Evolutionary conservation across 2,329 filamentous ascomycete genomes (phyloP).

Genomic region (Dothideomycetidae sp.): DNA sequence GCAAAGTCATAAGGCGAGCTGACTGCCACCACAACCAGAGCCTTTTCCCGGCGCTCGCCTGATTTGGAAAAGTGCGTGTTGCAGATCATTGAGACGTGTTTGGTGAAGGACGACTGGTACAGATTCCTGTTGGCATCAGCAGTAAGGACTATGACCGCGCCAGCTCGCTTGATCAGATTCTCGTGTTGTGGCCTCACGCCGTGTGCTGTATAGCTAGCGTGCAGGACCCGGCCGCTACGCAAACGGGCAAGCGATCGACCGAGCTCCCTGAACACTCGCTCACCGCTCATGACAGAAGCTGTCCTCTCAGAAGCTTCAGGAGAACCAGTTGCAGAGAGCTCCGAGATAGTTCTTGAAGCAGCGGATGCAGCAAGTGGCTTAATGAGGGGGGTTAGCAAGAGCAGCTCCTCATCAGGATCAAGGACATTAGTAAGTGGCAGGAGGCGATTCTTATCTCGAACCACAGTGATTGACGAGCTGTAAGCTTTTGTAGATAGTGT

Average conservation of each 20-base stretch:
- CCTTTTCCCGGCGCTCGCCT: conserved; percentile 63
- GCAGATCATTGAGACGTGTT: conserved; percentile 92
- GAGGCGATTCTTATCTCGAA: conserved; percentile 74
- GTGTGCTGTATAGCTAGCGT: conserved; percentile 91
- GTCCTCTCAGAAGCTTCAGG: conserved; percentile 44
- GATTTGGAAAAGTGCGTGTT: conserved; percentile 58
- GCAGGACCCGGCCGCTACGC: conserved; percentile 70
- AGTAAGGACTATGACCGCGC: conserved; percentile 78
- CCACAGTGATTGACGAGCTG: conserved; percentile 82
- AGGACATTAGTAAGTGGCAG: conserved; percentile 71
- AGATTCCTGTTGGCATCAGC: conserved; percentile 88
- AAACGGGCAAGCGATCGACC: conserved; percentile 77
- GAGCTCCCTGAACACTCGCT: conserved; percentile 81
- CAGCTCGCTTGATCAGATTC: conserved; percentile 76
- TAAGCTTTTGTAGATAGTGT: conserved; percentile 74
- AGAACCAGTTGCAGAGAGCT: conserved; percentile 43
- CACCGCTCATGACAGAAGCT: conserved; percentile 69
- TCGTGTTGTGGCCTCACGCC: conserved; percentile 87
- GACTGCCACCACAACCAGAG: conserved; percentile 78
- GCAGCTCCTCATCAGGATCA: conserved; percentile 73
- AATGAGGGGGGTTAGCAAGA: conserved; percentile 75
- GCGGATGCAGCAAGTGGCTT: conserved; percentile 86
- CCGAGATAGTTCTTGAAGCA: conserved; percentile 56
- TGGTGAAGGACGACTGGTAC: conserved; percentile 89
- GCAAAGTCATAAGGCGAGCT: conserved; percentile 96